Evolutionary conservation across 768 basidiomycete genomes (phyloP).

Genomic region (Amanita jacksonii): DNA sequence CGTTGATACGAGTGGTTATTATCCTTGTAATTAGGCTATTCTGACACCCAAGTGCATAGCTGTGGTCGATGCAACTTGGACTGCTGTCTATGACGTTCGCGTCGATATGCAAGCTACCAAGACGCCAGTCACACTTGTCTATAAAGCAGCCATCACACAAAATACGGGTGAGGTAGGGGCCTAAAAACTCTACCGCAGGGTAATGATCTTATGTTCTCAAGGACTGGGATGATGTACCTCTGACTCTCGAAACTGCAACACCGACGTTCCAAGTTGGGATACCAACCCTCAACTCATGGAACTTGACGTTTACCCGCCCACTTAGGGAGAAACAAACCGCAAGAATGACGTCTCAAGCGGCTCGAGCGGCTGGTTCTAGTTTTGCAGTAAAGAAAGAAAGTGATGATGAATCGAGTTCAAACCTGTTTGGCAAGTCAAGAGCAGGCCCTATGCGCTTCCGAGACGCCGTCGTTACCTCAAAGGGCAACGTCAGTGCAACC

Average conservation of each 20-base stretch:
- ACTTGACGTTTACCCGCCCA: constrained; percentile 2
- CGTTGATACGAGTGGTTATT: too few relatives aligned
- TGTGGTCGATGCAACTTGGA: constrained; percentile 23
- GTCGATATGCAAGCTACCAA: constrained; percentile 27
- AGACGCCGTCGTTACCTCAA: constrained; percentile 14
- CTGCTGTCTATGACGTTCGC: constrained; percentile 28
- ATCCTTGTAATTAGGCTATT: too few relatives aligned
- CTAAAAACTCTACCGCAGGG: not conserved
- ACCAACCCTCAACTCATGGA: constrained; percentile 25
- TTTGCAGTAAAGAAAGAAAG: too few relatives aligned
- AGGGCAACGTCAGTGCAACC: constrained; percentile 23
- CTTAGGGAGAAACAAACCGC: not conserved
- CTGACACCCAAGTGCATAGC: constrained; percentile 7
- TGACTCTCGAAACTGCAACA: constrained; percentile 29
- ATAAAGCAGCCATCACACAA: constrained; percentile 31
- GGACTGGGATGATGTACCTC: constrained; percentile 29
- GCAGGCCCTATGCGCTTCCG: not conserved
- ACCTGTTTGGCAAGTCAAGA: too few relatives aligned
- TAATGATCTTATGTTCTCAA: constrained; percentile 8
- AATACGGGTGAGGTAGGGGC: constrained; percentile 29
- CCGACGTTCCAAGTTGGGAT: constrained; percentile 27
- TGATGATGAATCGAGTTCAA: too few relatives aligned
- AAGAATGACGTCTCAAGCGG: not conserved
- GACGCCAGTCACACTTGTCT: constrained; percentile 22
- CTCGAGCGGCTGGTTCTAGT: too few relatives aligned